Evolutionary conservation across 164 flowering plant genomes (phyloP).

Genomic region (Annona cherimola): DNA sequence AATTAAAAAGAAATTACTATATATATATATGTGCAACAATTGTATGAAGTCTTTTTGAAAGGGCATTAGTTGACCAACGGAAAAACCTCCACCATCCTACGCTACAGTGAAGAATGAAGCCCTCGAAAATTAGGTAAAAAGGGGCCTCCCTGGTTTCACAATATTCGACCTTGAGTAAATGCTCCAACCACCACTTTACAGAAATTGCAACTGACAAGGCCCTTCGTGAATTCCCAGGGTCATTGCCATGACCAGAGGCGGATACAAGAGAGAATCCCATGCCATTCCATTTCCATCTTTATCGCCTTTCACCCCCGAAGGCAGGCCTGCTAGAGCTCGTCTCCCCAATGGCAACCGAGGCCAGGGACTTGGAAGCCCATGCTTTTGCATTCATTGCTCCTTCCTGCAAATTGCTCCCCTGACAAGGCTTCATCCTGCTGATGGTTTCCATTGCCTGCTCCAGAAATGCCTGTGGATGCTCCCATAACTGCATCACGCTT

Average conservation of each 20-base stretch:
- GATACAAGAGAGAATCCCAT: too few relatives aligned
- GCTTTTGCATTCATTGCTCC: constrained; percentile 79
- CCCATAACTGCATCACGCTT: constrained; percentile 45
- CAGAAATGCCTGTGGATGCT: constrained; percentile 45
- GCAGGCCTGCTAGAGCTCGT: constrained; percentile 44
- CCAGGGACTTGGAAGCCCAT: constrained; percentile 94
- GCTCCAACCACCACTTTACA: too few relatives aligned
- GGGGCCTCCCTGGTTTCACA: not conserved
- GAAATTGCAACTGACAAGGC: not conserved
- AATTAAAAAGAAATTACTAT: not conserved
- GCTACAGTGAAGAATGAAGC: not conserved
- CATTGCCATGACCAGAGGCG: not conserved
- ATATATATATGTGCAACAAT: not conserved
- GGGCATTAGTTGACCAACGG: not conserved
- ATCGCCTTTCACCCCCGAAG: constrained; percentile 19
- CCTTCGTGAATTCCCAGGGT: not conserved
- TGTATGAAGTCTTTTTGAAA: not conserved
- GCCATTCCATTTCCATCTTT: not conserved
- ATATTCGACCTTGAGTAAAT: not conserved
- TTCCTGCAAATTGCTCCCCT: constrained; percentile 76
- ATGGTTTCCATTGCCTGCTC: constrained; percentile 44
- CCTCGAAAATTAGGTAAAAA: not conserved
- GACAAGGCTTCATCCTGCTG: constrained; percentile 51
- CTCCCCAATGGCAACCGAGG: constrained; percentile 80
- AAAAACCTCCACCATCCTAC: not conserved